Base-by-base conservation (phyloP, 371 early-diverging fungal species). In the Massospora cicadina region DNA sequence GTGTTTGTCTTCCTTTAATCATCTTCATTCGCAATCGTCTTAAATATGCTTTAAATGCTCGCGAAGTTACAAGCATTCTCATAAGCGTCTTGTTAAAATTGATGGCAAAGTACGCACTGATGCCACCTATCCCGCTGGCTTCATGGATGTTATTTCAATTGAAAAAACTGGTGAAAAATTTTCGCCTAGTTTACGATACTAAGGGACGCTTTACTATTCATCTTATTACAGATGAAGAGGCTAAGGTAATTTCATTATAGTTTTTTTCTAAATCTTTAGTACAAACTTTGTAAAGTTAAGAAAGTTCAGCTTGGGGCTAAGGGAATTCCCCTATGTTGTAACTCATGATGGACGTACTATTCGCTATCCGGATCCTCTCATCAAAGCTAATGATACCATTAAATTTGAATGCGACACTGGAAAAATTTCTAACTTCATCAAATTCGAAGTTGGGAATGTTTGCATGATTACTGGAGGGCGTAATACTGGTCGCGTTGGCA, bases 331-430 rank as follows among this genome's bases (percentile, higher is more conserved):
- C 31, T 95, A 84, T 83, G 78, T 91, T 65, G 92, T 95, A 70
- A 98, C 99, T 76, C 95, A 98, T 83, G 98, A 98, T 78, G 99
- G 99, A 65, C 93, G 95, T 76, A 98, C 98, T 73, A 85, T 99
- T 80, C 98, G 98, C 75, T 99, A 96, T 89, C 97, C 95, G 71
- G 97, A 99, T 85, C 99, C 99, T 71, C 72, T 86, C 76, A 87
- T 99, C 85, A 90, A 93, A 85, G 91, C 87, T 71, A 94, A 95
- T 89, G 99, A 99, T 83, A 94, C 98, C 68, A 80, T 99, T 79
- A 97, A 96, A 85, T 77, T 98, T 72, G 93, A 98, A 79, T 71
- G 98, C 61, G 95, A 87, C 74, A 81, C 83, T 63, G 84, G 88
- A 76, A 98, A 98, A 89, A 84, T 98, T 71, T 79, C 80, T 66